Conservation (phyloP, 2,329 filamentous ascomycete genomes). For the Didymella lethalis region DNA sequence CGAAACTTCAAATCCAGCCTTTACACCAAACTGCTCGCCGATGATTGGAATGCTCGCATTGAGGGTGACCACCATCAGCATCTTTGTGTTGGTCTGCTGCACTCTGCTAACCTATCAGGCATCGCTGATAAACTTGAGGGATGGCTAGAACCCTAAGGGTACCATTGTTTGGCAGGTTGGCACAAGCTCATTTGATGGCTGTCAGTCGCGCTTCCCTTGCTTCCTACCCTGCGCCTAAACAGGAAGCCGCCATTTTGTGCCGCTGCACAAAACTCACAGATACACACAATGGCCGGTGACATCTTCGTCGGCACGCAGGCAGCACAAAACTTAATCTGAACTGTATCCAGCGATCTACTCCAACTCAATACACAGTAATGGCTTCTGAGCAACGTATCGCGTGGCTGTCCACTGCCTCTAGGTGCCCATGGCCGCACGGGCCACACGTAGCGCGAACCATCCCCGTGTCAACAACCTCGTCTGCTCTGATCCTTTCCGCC, state of each 20-base stretch:
- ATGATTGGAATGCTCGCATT: background rate
- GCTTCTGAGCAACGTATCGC: constrained; percentile 8
- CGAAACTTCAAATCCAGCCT: constrained; percentile 8
- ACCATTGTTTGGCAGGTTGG: background rate
- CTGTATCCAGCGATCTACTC: constrained; percentile 21
- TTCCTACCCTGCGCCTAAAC: constrained; percentile 12
- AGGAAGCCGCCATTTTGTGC: constrained; percentile 11
- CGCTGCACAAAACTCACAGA: constrained; percentile 10
- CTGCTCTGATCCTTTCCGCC: constrained; percentile 30
- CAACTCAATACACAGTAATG: constrained; percentile 7
- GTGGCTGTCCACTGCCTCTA: constrained; percentile 19
- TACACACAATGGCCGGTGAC: constrained; percentile 20
- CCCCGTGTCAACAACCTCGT: constrained; percentile 32
- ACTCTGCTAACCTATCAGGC: background rate
- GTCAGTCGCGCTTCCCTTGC: constrained; percentile 14
- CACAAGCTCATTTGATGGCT: constrained; percentile 11
- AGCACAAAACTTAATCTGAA: constrained; percentile 32
- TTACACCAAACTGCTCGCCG: constrained; percentile 2
- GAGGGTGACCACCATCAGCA: background rate
- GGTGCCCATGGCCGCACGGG: constrained; percentile 36
- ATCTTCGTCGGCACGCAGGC: constrained; percentile 18
- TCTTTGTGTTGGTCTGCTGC: constrained; percentile 3
- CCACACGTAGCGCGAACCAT: constrained; percentile 46
- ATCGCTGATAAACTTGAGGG: background rate
- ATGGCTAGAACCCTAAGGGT: background rate